Base-by-base conservation (phyloP, 441 rosid genomes). In the Populus hybrid region DNA sequence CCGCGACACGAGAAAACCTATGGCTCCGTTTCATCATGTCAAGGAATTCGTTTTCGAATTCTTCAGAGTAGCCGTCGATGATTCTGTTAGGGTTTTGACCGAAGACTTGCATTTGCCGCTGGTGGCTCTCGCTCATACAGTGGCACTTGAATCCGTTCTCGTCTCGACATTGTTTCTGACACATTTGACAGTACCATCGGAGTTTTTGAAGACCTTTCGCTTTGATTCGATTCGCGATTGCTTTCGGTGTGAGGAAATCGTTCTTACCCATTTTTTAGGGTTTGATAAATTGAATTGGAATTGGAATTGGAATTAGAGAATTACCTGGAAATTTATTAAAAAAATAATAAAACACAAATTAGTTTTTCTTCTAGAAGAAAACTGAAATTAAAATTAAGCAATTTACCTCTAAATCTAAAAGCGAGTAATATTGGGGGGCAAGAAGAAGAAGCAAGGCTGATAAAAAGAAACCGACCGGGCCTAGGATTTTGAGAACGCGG, bases 131-230 rank as follows among this genome's bases (percentile, higher is more conserved):
- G 87, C 95, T 91, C 98, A 95, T 92, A 77, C 99, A 94, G 75
- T 95, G 99, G 83, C 98, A 95, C 81, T 95, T 94, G 92, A 95
- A 95, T 2, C 98, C 97, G 74, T 94, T 95, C 91, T 95, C 99
- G 83, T 94, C 98, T 2, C 97, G 89, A 84, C 99, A 95, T 75
- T 94, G 98, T 78, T 95, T 95, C 86, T 94, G 95, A 80, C 98
- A 92, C 99, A 95, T 95, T 85, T 95, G 98, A 74, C 97, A 95
- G 65, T 95, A 95, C 99, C 99, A 95, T 40, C 99, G 89, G 5
- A 94, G 97, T 88, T 94, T 95, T 80, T 94, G 99, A 10, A 94
- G 94, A 8, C 98, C 99, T 84, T 94, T 95, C 6, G 99, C 98
- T 74, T 91, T 95, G 81, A 90, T 90, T 65, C 98, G 85, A 73